Evolutionary conservation across 352 stramenopile species (phyloP).

Genomic region (Peronospora destructor): DNA sequence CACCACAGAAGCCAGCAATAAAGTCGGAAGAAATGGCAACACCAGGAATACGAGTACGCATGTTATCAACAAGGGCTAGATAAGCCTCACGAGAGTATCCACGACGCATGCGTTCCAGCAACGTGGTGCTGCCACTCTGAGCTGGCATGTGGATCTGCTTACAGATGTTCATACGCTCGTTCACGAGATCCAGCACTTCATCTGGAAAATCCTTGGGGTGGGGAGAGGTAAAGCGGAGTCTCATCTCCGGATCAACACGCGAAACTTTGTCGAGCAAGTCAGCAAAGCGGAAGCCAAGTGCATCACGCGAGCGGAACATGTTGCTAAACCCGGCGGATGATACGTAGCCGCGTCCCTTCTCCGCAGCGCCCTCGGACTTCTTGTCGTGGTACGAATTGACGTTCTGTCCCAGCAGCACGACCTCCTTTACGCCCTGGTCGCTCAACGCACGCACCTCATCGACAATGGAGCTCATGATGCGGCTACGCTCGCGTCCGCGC

Average conservation of each 20-base stretch:
- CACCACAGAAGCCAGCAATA: conserved; percentile 98
- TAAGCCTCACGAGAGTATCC: conserved; percentile 97
- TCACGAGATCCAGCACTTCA: conserved; percentile 85
- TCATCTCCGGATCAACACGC: conserved; percentile 90
- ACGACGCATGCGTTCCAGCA: conserved; percentile 91
- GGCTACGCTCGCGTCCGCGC: conserved; percentile 91
- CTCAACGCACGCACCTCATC: conserved; percentile 89
- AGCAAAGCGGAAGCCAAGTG: conserved; percentile 92
- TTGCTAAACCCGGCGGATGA: conserved; percentile 92
- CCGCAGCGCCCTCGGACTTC: conserved; percentile 55
- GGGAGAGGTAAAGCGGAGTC: conserved; percentile 98
- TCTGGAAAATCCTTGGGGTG: conserved; percentile 99
- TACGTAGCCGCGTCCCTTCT: conserved; percentile 69
- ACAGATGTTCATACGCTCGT: conserved; percentile 94
- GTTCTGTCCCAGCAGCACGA: conserved; percentile 99
- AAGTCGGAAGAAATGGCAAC: conserved; percentile 93
- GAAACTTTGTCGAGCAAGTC: conserved; percentile 94
- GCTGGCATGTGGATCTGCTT: conserved; percentile 97
- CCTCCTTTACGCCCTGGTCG: conserved; percentile 93
- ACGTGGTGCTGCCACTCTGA: conserved; percentile 90
- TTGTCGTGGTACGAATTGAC: conserved; percentile 99
- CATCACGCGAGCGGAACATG: conserved; percentile 87
- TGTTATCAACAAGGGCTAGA: conserved; percentile 91
- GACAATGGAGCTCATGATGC: conserved; percentile 90
- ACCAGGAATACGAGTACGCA: conserved; percentile 73